phyloP scores from a whole-genome alignment of 106 monocot species.

The Apostasia shenzhenica region DNA sequence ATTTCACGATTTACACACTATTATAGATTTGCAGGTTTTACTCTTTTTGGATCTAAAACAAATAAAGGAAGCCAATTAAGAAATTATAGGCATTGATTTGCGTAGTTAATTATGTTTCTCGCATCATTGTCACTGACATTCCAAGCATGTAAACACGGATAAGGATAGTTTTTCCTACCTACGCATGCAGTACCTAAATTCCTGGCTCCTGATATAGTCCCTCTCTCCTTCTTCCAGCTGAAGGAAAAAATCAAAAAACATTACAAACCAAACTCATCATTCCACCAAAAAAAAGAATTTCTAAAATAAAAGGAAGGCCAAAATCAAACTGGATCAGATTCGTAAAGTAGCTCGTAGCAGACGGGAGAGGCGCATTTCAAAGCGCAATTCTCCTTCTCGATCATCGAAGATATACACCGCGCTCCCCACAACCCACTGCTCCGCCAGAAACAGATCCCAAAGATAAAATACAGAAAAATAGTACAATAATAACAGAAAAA shows the following conservation, averaged over 20 bases:
- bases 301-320: not conserved
- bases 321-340: slow-evolving; percentile 63
- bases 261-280: not conserved
- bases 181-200: slow-evolving; percentile 82
- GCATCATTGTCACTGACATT: too few species aligned
- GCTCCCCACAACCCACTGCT: slow-evolving; percentile 74
- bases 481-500: not conserved
- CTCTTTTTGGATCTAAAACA: too few species aligned
- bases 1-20: too few species aligned
- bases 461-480: not conserved
- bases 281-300: not conserved
- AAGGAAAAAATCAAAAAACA: not conserved
- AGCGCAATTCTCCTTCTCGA: slow-evolving; percentile 75
- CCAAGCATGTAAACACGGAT: too few species aligned
- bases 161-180: slow-evolving; percentile 34
- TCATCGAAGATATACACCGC: slow-evolving; percentile 47
- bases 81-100: too few species aligned
- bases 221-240: slow-evolving; percentile 89
- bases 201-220: slow-evolving; percentile 61
- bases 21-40: too few species aligned
- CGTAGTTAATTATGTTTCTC: too few species aligned
- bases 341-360: slow-evolving; percentile 67
- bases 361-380: slow-evolving; percentile 58
- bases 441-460: not conserved
- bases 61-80: too few species aligned